Percentiles rank a stretch among this genome's conserved stretches.
These are phyloP conservation scores for Talaromyces marneffei DNA, from an alignment of 2,329 filamentous ascomycete species.

Conservation along the genomic window DNA sequence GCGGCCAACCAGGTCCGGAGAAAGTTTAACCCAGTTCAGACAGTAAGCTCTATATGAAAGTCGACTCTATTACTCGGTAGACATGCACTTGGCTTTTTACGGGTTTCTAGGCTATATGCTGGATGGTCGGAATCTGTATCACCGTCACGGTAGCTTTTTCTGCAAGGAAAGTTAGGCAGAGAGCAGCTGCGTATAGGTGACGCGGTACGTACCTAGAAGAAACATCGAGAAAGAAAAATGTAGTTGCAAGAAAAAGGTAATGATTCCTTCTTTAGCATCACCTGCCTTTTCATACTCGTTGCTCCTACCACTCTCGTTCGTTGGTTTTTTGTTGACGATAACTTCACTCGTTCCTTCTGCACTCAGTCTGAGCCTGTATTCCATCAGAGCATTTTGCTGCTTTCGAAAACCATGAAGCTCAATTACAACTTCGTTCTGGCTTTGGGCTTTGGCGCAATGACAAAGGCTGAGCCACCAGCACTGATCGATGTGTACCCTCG, in stretches of 20 bases:
- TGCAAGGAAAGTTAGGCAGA: not conserved
- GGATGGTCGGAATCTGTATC: slow-evolving; percentile 3
- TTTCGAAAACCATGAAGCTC: slow-evolving; percentile 3
- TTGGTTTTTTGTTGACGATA: not conserved
- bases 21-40: not conserved
- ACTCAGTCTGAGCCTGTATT: not conserved
- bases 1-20: not conserved
- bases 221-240: not conserved
- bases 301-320: slow-evolving; percentile 4
- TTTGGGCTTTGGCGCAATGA: not conserved
- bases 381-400: not conserved
- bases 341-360: slow-evolving; percentile 6
- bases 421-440: not conserved
- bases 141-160: not conserved
- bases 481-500: not conserved
- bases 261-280: not conserved
- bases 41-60: no score
- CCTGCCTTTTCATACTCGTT: not conserved
- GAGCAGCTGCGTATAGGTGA: not conserved
- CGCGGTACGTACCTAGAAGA: not conserved
- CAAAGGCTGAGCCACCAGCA: not conserved
- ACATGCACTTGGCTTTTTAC: not conserved
- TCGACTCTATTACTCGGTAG: not conserved
- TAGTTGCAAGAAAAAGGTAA: not conserved
- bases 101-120: not conserved